These are phyloP conservation scores for Colletotrichum sp. DNA, from an alignment of 2,329 filamentous ascomycete genomes.

Conservation along the genomic window DNA sequence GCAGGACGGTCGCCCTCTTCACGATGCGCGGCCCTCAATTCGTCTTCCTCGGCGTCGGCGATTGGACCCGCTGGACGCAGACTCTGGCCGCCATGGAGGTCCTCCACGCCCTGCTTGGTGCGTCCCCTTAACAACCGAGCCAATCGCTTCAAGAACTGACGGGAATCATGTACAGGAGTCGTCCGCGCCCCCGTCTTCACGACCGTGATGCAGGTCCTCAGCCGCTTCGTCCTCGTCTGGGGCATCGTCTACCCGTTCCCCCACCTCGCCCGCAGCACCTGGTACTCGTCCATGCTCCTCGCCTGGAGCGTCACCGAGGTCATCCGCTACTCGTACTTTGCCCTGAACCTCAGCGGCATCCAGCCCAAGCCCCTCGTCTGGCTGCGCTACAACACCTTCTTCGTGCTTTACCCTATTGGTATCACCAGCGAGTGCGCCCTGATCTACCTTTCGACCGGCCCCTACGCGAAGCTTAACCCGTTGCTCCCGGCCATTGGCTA, in stretches of 20 bases:
- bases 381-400: conserved; percentile 92
- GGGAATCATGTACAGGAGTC: conserved; percentile 59
- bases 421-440: conserved; percentile 87
- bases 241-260: conserved; percentile 79
- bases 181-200: conserved; percentile 87
- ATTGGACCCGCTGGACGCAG: conserved; percentile 81
- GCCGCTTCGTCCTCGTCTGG: conserved; percentile 89
- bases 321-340: conserved; percentile 92
- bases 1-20: conserved; percentile 65
- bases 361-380: conserved; percentile 74
- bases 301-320: conserved; percentile 94
- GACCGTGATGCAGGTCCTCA: conserved; percentile 88
- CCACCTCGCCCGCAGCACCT: conserved; percentile 61
- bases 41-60: conserved; percentile 67
- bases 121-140: conserved; percentile 23
- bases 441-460: conserved; percentile 72
- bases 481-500: conserved; percentile 64
- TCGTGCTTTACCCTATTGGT: conserved; percentile 88
- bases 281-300: conserved; percentile 78
- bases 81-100: conserved; percentile 84
- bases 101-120: conserved; percentile 79
- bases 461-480: conserved; percentile 54
- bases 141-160: neutral
- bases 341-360: conserved; percentile 67
- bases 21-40: conserved; percentile 57